Percentiles rank a stretch among this genome's conserved stretches.
Conservation (phyloP, 306 rosid species). For the Quercus engelmannii region DNA sequence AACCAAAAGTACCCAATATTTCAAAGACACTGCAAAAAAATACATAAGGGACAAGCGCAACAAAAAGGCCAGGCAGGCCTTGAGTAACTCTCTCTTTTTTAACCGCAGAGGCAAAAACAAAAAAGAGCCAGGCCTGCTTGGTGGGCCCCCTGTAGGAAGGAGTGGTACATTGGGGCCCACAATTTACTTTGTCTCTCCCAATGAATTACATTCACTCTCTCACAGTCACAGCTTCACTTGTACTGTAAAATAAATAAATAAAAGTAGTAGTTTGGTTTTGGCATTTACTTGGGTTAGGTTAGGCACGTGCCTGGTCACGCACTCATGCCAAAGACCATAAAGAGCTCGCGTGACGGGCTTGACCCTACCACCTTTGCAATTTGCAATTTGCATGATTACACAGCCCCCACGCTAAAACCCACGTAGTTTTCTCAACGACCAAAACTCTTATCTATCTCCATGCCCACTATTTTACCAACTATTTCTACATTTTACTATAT, state of each 20-base stretch:
- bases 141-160: conserved; percentile 29
- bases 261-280: conserved; percentile 8
- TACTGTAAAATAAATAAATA: not conserved
- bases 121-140: not conserved
- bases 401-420: conserved; percentile 25
- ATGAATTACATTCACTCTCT: not conserved
- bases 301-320: conserved; percentile 23
- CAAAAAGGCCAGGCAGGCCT: not conserved
- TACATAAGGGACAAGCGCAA: not conserved
- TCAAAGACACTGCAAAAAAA: not conserved
- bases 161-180: conserved; percentile 42
- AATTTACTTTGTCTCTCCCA: conserved; percentile 39
- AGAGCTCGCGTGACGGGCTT: conserved; percentile 11
- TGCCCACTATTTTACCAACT: too few relatives aligned
- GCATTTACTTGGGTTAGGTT: conserved; percentile 1
- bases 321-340: conserved; percentile 2
- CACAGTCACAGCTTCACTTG: conserved; percentile 14
- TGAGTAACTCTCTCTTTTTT: not conserved
- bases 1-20: too few relatives aligned
- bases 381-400: conserved; percentile 27
- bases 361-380: conserved; percentile 38
- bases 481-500: too few relatives aligned
- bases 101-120: not conserved
- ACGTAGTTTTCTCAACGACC: conserved; percentile 32
- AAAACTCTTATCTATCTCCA: too few relatives aligned